Evolutionary conservation across 441 rosid species (phyloP).

Genomic region (Pelargonium myrrhifolium): DNA sequence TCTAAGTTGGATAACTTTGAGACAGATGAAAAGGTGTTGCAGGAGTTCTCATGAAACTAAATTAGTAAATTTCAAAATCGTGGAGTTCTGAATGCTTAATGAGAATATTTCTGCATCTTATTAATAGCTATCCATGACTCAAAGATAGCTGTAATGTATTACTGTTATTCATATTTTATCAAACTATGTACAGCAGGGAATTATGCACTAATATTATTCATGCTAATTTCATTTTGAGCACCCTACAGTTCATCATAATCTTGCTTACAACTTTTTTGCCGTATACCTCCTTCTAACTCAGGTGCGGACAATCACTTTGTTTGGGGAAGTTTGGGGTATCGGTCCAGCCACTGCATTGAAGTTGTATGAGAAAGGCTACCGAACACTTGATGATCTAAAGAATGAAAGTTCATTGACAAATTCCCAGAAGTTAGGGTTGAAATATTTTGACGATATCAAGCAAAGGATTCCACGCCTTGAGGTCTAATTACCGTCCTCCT

Average conservation of each 20-base stretch:
- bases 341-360: conserved; percentile 94
- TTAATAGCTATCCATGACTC: background rate
- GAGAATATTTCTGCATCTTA: background rate
- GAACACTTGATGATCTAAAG: conserved; percentile 67
- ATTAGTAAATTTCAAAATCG: background rate
- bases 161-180: background rate
- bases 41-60: conserved; percentile 3
- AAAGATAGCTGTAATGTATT: background rate
- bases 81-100: background rate
- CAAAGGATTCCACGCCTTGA: conserved; percentile 81
- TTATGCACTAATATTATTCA: background rate
- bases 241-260: background rate
- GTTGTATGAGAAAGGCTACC: conserved; percentile 82
- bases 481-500: conserved; percentile 37
- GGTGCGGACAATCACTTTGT: conserved; percentile 75
- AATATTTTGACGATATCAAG: conserved; percentile 78
- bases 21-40: conserved; percentile 78
- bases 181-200: background rate
- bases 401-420: conserved; percentile 66
- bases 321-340: conserved; percentile 96
- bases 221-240: background rate
- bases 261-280: conserved; percentile 9
- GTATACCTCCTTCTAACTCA: conserved; percentile 24
- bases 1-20: conserved; percentile 92
- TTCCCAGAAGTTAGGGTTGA: conserved; percentile 73